Conservation (phyloP, 1,284 basidiomycete species). For the Ceratobasidium sp. region DNA sequence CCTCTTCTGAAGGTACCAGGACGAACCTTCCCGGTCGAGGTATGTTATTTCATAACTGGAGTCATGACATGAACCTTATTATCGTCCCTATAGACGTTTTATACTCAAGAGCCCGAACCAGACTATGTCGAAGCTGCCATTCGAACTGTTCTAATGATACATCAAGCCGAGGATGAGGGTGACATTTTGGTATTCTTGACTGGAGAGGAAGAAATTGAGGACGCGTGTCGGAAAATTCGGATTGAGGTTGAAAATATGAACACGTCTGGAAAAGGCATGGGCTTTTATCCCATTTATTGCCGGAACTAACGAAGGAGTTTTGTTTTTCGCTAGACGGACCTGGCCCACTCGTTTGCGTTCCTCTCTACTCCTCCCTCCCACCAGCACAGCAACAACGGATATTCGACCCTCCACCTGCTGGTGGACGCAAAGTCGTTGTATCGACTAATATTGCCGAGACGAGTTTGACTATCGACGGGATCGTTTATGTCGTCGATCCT, state of each 20-base stretch:
- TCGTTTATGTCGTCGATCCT: conserved; percentile 98
- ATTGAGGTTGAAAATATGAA: conserved; percentile 81
- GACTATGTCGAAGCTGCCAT: conserved; percentile 99
- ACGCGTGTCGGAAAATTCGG: conserved; percentile 94
- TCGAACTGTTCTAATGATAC: conserved; percentile 96
- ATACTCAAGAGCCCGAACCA: conserved; percentile 94
- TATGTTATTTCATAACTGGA: conserved; percentile 53
- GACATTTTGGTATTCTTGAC: conserved; percentile 96
- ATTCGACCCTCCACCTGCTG: conserved; percentile 90
- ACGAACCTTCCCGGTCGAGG: conserved; percentile 95
- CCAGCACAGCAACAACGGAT: conserved; percentile 95
- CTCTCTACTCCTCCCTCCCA: conserved; percentile 93
- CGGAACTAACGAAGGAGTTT: too few relatives aligned
- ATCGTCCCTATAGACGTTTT: conserved; percentile 69
- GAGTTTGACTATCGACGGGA: conserved; percentile 97
- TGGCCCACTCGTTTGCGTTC: conserved; percentile 89
- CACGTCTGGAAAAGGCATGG: conserved; percentile 32
- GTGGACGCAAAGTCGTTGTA: conserved; percentile 93
- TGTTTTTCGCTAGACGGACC: conserved; percentile 68
- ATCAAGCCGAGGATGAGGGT: conserved; percentile 93
- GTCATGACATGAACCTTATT: background rate
- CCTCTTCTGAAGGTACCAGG: conserved; percentile 97
- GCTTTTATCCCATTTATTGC: too few relatives aligned
- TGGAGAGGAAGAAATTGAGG: conserved; percentile 99
- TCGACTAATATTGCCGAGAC: conserved; percentile 99